Evolutionary conservation across 495 filamentous ascomycete species (phyloP).

Genomic region (Xylaria palmicola): DNA sequence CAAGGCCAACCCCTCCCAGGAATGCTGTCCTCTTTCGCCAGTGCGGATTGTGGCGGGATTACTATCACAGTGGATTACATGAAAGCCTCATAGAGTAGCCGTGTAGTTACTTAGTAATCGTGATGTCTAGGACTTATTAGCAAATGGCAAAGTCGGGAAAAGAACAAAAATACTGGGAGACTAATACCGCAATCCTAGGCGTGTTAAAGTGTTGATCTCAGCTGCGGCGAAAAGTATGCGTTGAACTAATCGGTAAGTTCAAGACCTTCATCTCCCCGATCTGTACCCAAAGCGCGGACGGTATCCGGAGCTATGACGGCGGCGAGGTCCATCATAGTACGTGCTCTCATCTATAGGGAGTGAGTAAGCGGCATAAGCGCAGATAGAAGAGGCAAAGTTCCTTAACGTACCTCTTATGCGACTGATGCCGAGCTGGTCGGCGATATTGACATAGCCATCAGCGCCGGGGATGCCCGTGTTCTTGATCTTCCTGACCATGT

Average conservation of each 20-base stretch:
- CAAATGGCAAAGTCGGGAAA: too few species aligned
- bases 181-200: neutral
- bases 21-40: too few species aligned
- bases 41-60: too few species aligned
- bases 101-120: too few species aligned
- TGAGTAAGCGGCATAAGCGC: neutral
- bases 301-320: neutral
- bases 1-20: too few species aligned
- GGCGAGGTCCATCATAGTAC: neutral
- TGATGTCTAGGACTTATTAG: too few species aligned
- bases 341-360: neutral
- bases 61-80: too few species aligned
- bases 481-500: conserved; percentile 45
- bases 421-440: conserved; percentile 59
- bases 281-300: neutral
- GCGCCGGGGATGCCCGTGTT: conserved; percentile 36
- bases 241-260: neutral
- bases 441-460: conserved; percentile 70
- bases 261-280: neutral
- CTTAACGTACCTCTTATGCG: conserved; percentile 46
- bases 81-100: too few species aligned
- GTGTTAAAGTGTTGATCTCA: neutral
- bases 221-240: neutral
- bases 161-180: too few species aligned
- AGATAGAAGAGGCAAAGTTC: neutral